Evolutionary conservation across 495 filamentous ascomycete genomes (phyloP), one percentile per base, ranked within the genome.

Genomic region (Opeltia flavorubescens): DNA sequence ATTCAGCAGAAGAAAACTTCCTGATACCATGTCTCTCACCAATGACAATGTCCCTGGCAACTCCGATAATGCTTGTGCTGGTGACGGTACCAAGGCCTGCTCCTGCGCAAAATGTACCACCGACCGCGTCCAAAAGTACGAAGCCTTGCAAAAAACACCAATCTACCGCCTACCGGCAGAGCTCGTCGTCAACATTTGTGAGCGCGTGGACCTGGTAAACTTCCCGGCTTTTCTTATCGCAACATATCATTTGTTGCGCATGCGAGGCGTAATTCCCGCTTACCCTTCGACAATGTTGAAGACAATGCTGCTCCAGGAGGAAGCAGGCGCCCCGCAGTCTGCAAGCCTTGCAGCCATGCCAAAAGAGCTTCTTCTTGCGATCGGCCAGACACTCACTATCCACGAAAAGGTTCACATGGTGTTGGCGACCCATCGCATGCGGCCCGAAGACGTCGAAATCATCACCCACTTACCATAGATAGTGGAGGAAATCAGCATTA

Each of bases 191-290:
- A 48, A 55, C 44, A 64, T 72, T 33, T 44, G 70, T 41, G 47
- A 59, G 7, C 53, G 51, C 42, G 54, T 72, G 12, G 47, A 48
- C 6, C 54, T 59, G 5, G 49, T 62, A n/a, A 52, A 63, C 31
- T 65, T 58, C 34, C 57, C 68, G 39, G 57, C 53, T 23, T 53
- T 69, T 33, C 60, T 62, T 15, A 52, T 69, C 12, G 62, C 63
- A 20, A 48, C 57, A 39, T 69, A 67, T 48, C 57, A 58, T 5
- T 54, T 60, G n/a, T 52, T 69, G 20, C 54, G 51, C 24, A 41
- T 47, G 15, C 47, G 44, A 18, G 49, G 53, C 26, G 49, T 59
- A n/a, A 53, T 43, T 17, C 57, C 57, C 6, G 21, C 34, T 8
- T 36, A 36, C 20, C 34, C 34, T 9, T 36, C 34, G 12, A 18